phyloP scores from a whole-genome alignment of 768 basidiomycete genomes.

The Suillus plorans region DNA sequence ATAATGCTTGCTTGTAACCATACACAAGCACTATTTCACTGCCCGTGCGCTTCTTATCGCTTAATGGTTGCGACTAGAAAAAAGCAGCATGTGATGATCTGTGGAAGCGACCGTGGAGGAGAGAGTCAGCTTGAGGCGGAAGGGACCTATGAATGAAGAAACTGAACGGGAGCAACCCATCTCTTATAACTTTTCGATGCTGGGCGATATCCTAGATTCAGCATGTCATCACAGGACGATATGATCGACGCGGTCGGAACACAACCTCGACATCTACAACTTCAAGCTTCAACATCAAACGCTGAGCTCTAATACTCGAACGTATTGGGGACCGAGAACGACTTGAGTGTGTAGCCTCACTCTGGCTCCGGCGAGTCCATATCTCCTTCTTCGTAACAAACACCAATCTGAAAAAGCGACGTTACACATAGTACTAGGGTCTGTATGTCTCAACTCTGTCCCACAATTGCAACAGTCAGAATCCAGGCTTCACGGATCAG shows the following conservation, averaged over 20 bases:
- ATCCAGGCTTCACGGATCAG: background rate
- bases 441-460: background rate
- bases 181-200: too few species aligned
- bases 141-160: too few species aligned
- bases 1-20: background rate
- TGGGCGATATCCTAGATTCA: too few species aligned
- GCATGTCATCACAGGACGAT: too few species aligned
- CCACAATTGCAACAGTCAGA: background rate
- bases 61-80: too few species aligned
- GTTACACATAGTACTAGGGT: background rate
- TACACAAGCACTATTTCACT: too few species aligned
- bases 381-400: background rate
- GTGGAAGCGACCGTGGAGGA: too few species aligned
- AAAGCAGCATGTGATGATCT: too few species aligned
- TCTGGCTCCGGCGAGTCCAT: background rate
- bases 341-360: background rate
- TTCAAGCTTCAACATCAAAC: background rate
- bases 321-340: constrained; percentile 21
- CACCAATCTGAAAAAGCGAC: background rate
- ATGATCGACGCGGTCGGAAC: too few species aligned
- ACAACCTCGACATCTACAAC: background rate
- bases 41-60: too few species aligned
- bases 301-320: constrained; percentile 23
- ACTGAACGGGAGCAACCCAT: too few species aligned
- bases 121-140: too few species aligned